Conservation (phyloP, 257 asterid genomes). For the Leptodermis oblonga region DNA sequence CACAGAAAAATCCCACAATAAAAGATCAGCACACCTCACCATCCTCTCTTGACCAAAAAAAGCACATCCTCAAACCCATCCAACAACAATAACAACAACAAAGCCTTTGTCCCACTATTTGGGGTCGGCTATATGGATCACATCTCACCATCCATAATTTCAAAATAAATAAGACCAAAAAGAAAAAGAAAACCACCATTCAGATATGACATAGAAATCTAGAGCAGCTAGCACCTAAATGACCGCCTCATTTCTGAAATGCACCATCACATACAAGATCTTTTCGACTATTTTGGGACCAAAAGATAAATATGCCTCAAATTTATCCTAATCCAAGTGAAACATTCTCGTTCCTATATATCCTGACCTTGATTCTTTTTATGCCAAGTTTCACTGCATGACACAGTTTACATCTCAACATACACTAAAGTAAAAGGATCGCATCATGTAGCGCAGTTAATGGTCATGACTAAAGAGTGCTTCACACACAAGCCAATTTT, state of each 20-base stretch:
- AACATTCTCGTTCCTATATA: not conserved
- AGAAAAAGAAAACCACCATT: too few species aligned
- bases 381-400: not conserved
- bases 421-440: too few species aligned
- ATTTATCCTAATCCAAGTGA: too few species aligned
- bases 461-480: too few species aligned
- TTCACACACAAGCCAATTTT: too few species aligned
- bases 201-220: too few species aligned
- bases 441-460: too few species aligned
- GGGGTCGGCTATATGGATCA: too few species aligned
- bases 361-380: not conserved
- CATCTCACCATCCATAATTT: not conserved
- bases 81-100: not conserved
- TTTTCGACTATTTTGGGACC: not conserved
- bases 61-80: not conserved
- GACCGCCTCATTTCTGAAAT: not conserved
- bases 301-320: too few species aligned
- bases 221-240: not conserved
- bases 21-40: conserved; percentile 2
- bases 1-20: not conserved
- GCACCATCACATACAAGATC: not conserved
- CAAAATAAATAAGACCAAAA: too few species aligned
- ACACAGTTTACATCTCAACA: not conserved
- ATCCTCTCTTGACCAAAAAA: not conserved
- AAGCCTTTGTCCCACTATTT: too few species aligned